These are phyloP conservation scores for Acacia melanoxylon DNA, from an alignment of 306 rosid species.

Conservation along the genomic window DNA sequence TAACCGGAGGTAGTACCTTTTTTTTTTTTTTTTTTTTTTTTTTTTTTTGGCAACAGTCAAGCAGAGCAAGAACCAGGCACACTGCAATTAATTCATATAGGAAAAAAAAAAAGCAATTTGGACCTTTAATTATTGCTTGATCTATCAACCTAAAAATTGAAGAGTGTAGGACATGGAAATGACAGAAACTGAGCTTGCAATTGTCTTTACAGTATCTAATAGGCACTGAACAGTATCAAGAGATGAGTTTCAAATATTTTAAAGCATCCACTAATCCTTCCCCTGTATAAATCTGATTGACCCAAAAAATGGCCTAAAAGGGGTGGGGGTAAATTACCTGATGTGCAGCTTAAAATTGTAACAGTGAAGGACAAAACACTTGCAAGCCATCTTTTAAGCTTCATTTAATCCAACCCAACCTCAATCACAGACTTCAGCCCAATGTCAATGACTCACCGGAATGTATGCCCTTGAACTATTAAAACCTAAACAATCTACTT, in stretches of 20 bases:
- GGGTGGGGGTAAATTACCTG: conserved; percentile 47
- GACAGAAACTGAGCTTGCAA: background rate
- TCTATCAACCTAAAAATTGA: conserved; percentile 8
- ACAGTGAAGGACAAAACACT: conserved; percentile 50
- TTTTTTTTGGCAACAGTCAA: conserved; percentile 1
- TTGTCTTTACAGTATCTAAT: background rate
- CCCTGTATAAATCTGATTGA: background rate
- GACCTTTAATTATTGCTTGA: conserved; percentile 5
- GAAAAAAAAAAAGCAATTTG: background rate
- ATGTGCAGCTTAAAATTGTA: conserved; percentile 48
- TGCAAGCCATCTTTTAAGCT: conserved; percentile 46
- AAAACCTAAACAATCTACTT: too few species aligned
- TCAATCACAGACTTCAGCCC: conserved; percentile 16
- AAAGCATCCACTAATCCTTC: background rate
- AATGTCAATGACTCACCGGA: too few species aligned
- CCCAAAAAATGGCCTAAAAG: background rate
- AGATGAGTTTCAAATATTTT: background rate
- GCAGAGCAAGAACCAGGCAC: conserved; percentile 3
- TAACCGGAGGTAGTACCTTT: too few species aligned
- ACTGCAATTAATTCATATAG: background rate
- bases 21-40: too few species aligned
- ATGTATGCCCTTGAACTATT: too few species aligned
- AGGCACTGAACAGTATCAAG: background rate
- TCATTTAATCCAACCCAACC: conserved; percentile 49
- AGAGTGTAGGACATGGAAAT: background rate